A percentile compares a stretch with the other conserved stretches of the same genome.
Conservation (phyloP, 169 alveolate species). For the Eimeria nieschulzi region DNA sequence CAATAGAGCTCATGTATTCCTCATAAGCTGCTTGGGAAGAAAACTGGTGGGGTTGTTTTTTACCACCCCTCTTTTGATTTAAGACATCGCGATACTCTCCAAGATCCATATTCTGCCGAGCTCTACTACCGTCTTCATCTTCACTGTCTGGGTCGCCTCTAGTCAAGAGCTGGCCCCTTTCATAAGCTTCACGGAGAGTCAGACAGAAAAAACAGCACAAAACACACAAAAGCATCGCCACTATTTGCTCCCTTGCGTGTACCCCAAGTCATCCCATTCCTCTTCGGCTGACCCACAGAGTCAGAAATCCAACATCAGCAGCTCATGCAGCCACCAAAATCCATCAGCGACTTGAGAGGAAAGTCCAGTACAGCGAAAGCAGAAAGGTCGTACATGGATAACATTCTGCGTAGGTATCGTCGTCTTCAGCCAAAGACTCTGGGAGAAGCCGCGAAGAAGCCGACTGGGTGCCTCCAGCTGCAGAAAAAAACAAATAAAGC, state of each 20-base stretch:
- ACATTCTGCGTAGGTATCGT: conserved; percentile 12
- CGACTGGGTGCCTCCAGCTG: not conserved
- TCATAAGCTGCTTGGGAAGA: not conserved
- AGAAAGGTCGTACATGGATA: not conserved
- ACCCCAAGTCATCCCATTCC: too few species aligned
- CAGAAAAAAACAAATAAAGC: not conserved
- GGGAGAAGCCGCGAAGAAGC: not conserved
- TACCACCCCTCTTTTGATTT: not conserved
- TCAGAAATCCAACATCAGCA: too few species aligned
- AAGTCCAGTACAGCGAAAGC: too few species aligned
- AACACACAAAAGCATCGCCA: too few species aligned
- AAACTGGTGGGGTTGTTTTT: conserved; percentile 6
- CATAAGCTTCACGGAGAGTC: not conserved
- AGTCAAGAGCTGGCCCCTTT: not conserved
- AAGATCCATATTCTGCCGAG: not conserved
- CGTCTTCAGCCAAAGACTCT: not conserved
- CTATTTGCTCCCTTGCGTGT: too few species aligned
- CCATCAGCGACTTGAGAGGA: too few species aligned
- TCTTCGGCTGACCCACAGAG: too few species aligned
- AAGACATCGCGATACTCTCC: not conserved
- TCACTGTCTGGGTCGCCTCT: conserved; percentile 1
- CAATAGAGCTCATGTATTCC: conserved; percentile 2
- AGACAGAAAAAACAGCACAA: not conserved
- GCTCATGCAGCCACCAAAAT: too few species aligned
- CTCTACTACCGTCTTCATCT: not conserved